Base-by-base conservation (phyloP, 1,284 basidiomycete genomes). In the Fomes fomentarius region DNA sequence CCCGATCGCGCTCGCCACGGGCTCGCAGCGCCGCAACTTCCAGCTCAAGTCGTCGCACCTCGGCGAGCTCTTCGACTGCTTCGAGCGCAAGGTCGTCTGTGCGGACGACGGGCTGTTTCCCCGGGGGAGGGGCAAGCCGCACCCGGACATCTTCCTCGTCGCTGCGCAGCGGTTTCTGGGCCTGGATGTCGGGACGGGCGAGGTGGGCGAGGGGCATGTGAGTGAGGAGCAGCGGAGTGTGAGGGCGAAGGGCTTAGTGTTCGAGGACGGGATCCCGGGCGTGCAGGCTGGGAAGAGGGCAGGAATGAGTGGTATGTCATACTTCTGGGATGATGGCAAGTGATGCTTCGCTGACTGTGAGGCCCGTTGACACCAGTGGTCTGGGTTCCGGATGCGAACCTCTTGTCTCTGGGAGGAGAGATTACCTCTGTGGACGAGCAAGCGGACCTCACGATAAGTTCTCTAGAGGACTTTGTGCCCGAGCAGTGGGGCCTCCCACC, bases 401-500 rank as follows among this genome's bases (percentile, higher is more conserved):
- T 92, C 8, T 70, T 84, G 15, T 49, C 63, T 9, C 26, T 69
- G 9, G 64, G 63, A n/a, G 69, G 77, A 69, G 71, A 33, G 74
- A 80, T n/a, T 63, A 42, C 43, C 35, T 57, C 46, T 54, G 58
- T 55, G 51, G 60, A 51, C 46, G 54, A 54, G 42, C 25, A 49
- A 24, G 45, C 58, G 22, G 46, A 50, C 10, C 35, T 48, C 14
- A 53, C 52, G 12, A 22, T 50, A 1, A 43, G 43, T 22, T 86
- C 87, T 4, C 66, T 92, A 15, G 83, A 86, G 61, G 79, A 85
- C 4, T 91, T 92, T 60, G 72, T 74, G 15, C 89, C 89, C 2
- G 86, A 89, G 62, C 74, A 87, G 52, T 92, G 88, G 87, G 89
- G 87, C 7, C 73, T 92, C 30, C 89, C 90, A 35, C 79, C 88